These are phyloP conservation scores for Periglandula ipomoeae DNA, from an alignment of 2,329 filamentous ascomycete genomes.

Conservation along the genomic window DNA sequence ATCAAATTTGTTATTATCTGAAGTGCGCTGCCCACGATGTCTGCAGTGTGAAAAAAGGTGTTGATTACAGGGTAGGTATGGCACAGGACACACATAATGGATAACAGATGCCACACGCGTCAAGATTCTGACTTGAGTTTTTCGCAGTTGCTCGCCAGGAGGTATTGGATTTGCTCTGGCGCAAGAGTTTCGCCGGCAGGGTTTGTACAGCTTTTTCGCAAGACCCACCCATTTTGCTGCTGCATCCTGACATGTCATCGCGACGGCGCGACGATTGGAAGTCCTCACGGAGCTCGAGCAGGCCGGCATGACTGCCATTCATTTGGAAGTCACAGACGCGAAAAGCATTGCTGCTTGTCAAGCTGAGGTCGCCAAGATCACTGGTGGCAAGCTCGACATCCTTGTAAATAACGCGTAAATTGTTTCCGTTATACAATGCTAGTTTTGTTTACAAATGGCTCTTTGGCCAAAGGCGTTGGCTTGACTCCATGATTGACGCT, in stretches of 20 bases:
- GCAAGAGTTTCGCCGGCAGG: conserved; percentile 42
- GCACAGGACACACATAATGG: background rate
- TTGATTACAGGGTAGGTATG: conserved; percentile 39
- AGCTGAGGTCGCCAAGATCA: conserved; percentile 36
- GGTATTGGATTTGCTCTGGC: conserved; percentile 48
- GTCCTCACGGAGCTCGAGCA: conserved; percentile 36
- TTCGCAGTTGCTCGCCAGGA: conserved; percentile 45
- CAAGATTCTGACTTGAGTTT: background rate
- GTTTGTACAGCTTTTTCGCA: conserved; percentile 20
- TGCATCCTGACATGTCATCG: conserved; percentile 40
- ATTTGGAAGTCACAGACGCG: conserved; percentile 43
- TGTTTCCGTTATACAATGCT: no score
- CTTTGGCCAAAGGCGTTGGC: background rate
- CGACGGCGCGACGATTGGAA: conserved; percentile 41
- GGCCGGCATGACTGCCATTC: conserved; percentile 38
- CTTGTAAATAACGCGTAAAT: conserved; percentile 51
- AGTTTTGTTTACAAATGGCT: no score
- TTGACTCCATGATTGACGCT: background rate
- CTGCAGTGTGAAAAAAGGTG: conserved; percentile 27
- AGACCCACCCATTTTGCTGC: background rate
- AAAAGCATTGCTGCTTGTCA: conserved; percentile 41
- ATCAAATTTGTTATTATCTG: no score
- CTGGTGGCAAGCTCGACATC: conserved; percentile 44
- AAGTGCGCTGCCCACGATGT: conserved; percentile 13
- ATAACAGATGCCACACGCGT: background rate